These are phyloP conservation scores for Trichophyton simii DNA, from an alignment of 2,329 filamentous ascomycete species.

Conservation along the genomic window DNA sequence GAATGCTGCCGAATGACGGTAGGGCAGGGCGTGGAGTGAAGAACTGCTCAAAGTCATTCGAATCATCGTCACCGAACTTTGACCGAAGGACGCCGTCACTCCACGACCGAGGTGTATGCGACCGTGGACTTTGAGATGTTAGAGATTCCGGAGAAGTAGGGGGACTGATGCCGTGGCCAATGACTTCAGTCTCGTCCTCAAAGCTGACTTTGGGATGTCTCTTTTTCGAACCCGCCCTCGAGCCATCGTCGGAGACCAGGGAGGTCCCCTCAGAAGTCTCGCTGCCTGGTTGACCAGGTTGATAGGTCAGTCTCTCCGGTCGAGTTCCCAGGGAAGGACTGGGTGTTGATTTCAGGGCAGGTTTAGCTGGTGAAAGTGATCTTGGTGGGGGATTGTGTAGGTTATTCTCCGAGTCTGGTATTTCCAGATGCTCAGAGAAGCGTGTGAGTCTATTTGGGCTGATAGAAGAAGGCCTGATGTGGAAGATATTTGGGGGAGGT, in stretches of 20 bases:
- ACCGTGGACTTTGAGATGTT: not conserved
- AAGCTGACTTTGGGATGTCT: constrained; percentile 55
- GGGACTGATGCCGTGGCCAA: constrained; percentile 34
- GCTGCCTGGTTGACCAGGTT: constrained; percentile 29
- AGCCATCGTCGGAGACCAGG: constrained; percentile 33
- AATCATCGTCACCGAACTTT: constrained; percentile 14
- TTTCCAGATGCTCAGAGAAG: constrained; percentile 41
- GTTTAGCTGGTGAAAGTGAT: constrained; percentile 50
- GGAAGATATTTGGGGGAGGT: not conserved
- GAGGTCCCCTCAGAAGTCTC: constrained; percentile 48
- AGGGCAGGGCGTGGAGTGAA: constrained; percentile 48
- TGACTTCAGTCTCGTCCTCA: constrained; percentile 43
- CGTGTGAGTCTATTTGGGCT: constrained; percentile 33
- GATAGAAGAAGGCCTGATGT: constrained; percentile 8
- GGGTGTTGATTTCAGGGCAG: constrained; percentile 40
- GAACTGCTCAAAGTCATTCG: constrained; percentile 43
- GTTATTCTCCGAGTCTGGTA: constrained; percentile 36
- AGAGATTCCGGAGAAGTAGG: constrained; percentile 31
- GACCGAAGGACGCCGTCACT: constrained; percentile 19
- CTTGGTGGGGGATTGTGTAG: constrained; percentile 47
- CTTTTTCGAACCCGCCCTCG: constrained; percentile 35
- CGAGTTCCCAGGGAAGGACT: constrained; percentile 31
- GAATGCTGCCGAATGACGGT: constrained; percentile 52
- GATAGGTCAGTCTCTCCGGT: constrained; percentile 19
- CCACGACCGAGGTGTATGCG: constrained; percentile 17